Evolutionary conservation across 768 basidiomycete genomes (phyloP), one percentile per base, ranked within the genome.

Genomic region (Suillus spraguei): DNA sequence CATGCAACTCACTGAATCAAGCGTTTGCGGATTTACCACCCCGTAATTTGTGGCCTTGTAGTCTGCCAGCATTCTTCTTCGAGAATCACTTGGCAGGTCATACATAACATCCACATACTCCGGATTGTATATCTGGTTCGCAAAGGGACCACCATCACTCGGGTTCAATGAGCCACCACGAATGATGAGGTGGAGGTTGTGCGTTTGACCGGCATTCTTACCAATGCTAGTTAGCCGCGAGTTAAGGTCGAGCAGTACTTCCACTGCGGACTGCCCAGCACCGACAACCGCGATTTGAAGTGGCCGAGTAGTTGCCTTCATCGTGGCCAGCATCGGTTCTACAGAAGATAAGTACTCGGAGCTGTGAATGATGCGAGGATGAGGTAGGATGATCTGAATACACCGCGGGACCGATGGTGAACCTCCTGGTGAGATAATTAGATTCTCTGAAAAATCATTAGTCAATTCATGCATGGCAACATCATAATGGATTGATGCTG

Each of bases 81-180:
- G 76, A 36, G 74, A 67, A 58, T 77, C 77, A 20, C 77, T 74
- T 16, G 76, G 69, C 24, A 82, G 68, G 8, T 72, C 67, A 67
- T 75, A 85, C 74, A 80, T 71, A 9, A 70, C 66, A 62, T 81
- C 76, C 14, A 78, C 66, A 81, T 81, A 68, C 17, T 71, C 77
- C 32, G 85, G 83, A 66, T 84, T 82, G 65, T 85, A 86, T 7
- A 85, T 80, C 65, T 84, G 83, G 70, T 86, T 85, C 49, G 81
- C 77, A 65, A 85, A 86, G 1, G 81, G 81, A 1, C 81, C 80
- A 62, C 83, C 82, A 62, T 86, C 84, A 53, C 82, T 82, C 9
- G 82, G 82, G 61, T 81, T 83, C 52, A 85, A 68, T 0, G 80
- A 78, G 16, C 82, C 83, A 66, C 81, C 79, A 17, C 83, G 81